Evolutionary conservation across 768 basidiomycete species (phyloP), one percentile per base, ranked within the genome.

Genomic region (Lactarius quietus): DNA sequence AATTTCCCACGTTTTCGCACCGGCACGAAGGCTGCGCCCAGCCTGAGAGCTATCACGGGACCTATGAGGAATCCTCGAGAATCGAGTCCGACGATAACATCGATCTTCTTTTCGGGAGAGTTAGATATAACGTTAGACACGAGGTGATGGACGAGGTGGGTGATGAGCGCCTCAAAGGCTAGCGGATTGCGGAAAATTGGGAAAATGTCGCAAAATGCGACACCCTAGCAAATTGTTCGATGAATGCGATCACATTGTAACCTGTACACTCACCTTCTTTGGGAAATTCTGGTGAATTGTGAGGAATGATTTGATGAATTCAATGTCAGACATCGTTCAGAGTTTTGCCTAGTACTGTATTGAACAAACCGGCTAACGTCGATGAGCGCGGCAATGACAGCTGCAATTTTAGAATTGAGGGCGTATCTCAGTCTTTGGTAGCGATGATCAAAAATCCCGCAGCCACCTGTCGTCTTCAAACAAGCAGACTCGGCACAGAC

Each of bases 31-130:
- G 93, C 92, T 1, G 95, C 95, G 31, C 93, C 92, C 31, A 99
- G 79, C 64, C 96, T 82, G 72, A 93, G 77, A 6, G 97, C 97
- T 71, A 99, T 85, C 69, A 94, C 84, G 1, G 97, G 97, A 1
- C 95, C 97, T 12, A 99, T 77, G 58, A 99, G 83, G 80, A 99
- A 99, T 17, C 97, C 97, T 62, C 97, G 83, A 28, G 96, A 96
- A 75, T 99, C 97, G 52, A 99, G 83, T 36, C 92, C 97, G 62
- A 99, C 93, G 69, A 99, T 83, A 59, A 92, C 90, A 76, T 99
- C 96, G 70, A 95, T 84, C 76, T 88, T 93, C 68, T 83, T 83
- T 58, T 76, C 77, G 3, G 83, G 78, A 17, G 84, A 79, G 55
- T 78, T 78, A 26, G 84, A 82, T 70, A 95, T 80, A 9, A 90